Evolutionary conservation across 2,329 filamentous ascomycete species (phyloP), one percentile per base, ranked within the genome.

Genomic region (Nigrograna mackinnonii): DNA sequence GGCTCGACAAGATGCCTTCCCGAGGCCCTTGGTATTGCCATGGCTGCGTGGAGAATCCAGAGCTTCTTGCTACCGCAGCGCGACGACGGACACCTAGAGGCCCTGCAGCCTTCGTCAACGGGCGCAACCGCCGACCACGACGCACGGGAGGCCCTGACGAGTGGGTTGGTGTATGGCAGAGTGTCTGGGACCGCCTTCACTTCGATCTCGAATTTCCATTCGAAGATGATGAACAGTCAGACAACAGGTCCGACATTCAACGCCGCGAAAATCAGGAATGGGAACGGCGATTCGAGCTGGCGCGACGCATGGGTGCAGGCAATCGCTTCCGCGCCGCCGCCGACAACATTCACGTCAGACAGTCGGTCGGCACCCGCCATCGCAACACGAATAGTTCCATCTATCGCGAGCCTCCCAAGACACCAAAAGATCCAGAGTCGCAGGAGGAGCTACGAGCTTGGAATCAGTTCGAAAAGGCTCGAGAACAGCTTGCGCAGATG

Each of bases 1-100:
- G 89, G 22, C 79, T 96, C 37, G 85, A 91, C 46, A 73, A 78
- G 39, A 82, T 95, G 42, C 91, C 91, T 17, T 72, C 79, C 17
- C 57, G 64, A 21, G 88, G 87, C 20, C 77, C 85, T 52, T 99
- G 92, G 91, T 96, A 92, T 67, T 99, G 94, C 73, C 85, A 94
- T 69, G 84, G 87, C 57, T 99, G 94, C 68, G 68, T 67, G 34
- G 64, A 69, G 49, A 66, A 67, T 38, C 66, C 66, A 1, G 48
- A 60, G 16, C 41, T 63, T 44, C 67, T 66, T 47, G 68, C 61
- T 55, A 68, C 59, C 50, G 73, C 64, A 45, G 47, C 54, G 18
- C 58, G 55, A 26, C 48, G 57, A 38, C 57, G 54, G 9, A 45
- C 51, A 18, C 44, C 57, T 16, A 53, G 58, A 34, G 58, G 58